Conservation (phyloP, 2,329 filamentous ascomycete genomes). For the Fusarium austroafricanum region DNA sequence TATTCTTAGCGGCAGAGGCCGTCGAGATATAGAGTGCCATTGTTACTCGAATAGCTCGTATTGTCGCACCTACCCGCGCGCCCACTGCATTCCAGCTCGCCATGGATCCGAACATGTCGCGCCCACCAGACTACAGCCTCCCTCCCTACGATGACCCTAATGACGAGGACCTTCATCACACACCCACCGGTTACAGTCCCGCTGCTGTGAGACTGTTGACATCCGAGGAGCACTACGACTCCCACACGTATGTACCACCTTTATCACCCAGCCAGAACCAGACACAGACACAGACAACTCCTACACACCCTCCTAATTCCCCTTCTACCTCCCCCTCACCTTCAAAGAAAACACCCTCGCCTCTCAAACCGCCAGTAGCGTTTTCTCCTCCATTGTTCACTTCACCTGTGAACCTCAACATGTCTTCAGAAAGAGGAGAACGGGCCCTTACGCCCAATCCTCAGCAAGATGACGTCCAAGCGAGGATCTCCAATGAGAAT, state of each 20-base stretch:
- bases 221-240: conserved; percentile 67
- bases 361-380: conserved; percentile 30
- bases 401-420: conserved; percentile 13
- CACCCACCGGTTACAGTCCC: conserved; percentile 60
- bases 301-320: conserved; percentile 9
- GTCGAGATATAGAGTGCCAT: conserved; percentile 28
- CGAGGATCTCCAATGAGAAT: conserved; percentile 5
- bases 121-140: conserved; percentile 68
- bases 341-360: conserved; percentile 26
- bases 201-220: conserved; percentile 71
- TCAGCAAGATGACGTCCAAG: conserved; percentile 14
- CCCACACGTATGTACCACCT: conserved; percentile 65
- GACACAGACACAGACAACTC: conserved; percentile 18
- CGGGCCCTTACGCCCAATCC: conserved; percentile 4
- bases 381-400: conserved; percentile 24
- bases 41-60: conserved; percentile 17
- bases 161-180: conserved; percentile 61
- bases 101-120: conserved; percentile 65
- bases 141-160: conserved; percentile 60
- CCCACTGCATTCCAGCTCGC: conserved; percentile 47
- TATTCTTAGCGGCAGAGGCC: conserved; percentile 37
- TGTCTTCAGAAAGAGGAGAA: conserved; percentile 22
- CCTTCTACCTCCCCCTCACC: conserved; percentile 14
- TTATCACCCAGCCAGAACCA: conserved; percentile 27
- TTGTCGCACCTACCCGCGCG: conserved; percentile 35